Evolutionary conservation across 352 stramenopile genomes (phyloP), one percentile per base, ranked within the genome.

Genomic region (Globisporangium nagaii): DNA sequence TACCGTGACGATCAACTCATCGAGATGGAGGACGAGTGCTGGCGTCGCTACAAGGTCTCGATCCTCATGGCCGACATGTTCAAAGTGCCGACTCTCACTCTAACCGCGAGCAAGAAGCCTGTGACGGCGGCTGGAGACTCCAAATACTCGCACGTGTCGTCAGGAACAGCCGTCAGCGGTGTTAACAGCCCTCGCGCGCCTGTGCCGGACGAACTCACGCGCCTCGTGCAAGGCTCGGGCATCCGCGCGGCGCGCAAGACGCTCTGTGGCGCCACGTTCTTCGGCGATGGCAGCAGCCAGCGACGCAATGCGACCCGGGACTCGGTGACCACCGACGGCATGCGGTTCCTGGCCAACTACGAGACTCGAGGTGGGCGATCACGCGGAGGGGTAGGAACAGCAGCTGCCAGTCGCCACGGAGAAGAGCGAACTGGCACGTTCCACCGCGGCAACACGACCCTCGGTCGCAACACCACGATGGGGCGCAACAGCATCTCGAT

Each of bases 21-120:
- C 2, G 71, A 84, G 43, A 86, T 88, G 73, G 78, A 87, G 53
- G 71, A 85, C 2, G 78, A 88, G 47, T 88, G 78, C 40, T 88
- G 78, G 78, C 78, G 75, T 13, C 62, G 78, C 28, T 86, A 88
- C 62, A 85, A 86, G 32, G 71, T 84, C 2, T 84, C 78, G 4
- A 62, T 88, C 41, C 63, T 85, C 24, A 76, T 86, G 66, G 70
- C 71, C 0, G 73, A 77, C 17, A 56, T 63, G 2, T 81, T 78
- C 35, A 60, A 52, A 0, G 46, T 41, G 6, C 39, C 43, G 5
- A 28, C 42, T 15, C 34, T n/a, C 24, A 36, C 15, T 28, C 40
- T 2, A 22, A 11, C 37, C 20, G 6, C 55, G 4, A 34, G 32
- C 0, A 66, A 41, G 19, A n/a, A n/a, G n/a, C n/a, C n/a, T n/a